phyloP scores from a whole-genome alignment of 139 green algal species.

The Closterium sp. region DNA sequence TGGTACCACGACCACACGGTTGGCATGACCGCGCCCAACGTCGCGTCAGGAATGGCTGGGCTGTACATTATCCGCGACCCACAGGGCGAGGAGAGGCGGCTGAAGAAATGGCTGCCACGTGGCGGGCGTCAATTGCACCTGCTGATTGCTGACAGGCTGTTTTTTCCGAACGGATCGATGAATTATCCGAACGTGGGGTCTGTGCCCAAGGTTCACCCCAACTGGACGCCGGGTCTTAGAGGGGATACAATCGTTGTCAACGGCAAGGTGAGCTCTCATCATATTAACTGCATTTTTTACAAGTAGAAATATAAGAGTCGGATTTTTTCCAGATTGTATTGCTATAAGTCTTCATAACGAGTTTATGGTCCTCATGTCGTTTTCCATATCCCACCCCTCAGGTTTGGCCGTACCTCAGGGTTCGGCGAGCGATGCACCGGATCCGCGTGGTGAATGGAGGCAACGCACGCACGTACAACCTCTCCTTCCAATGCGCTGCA shows the following conservation, averaged over 20 bases:
- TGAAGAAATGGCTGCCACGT: constrained; percentile 2
- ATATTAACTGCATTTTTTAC: no score
- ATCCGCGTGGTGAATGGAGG: constrained; percentile 26
- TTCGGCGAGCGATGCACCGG: constrained; percentile 16
- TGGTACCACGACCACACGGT: constrained; percentile 46
- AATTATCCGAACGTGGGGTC: constrained; percentile 10
- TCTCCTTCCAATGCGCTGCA: no score
- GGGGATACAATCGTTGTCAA: constrained; percentile 34
- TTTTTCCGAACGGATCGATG: constrained; percentile 18
- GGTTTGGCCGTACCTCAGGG: constrained; percentile 36
- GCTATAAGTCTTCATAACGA: background rate
- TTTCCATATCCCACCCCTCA: background rate
- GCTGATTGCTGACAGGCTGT: constrained; percentile 1
- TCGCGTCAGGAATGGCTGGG: constrained; percentile 3
- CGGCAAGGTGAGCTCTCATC: constrained; percentile 14
- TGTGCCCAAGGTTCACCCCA: constrained; percentile 10
- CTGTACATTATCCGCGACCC: constrained; percentile 30
- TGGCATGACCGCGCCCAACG: constrained; percentile 27
- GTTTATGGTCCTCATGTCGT: background rate
- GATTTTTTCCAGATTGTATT: no score
- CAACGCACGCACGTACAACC: constrained; percentile 9
- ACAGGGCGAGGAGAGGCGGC: background rate
- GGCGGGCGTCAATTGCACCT: constrained; percentile 1
- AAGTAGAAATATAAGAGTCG: no score
- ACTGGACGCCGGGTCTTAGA: constrained; percentile 33